A percentile compares a stretch with the other conserved stretches of the same genome.
Evolutionary conservation across 2,329 filamentous ascomycete genomes (phyloP).

Genomic region (Fusarium redolens): DNA sequence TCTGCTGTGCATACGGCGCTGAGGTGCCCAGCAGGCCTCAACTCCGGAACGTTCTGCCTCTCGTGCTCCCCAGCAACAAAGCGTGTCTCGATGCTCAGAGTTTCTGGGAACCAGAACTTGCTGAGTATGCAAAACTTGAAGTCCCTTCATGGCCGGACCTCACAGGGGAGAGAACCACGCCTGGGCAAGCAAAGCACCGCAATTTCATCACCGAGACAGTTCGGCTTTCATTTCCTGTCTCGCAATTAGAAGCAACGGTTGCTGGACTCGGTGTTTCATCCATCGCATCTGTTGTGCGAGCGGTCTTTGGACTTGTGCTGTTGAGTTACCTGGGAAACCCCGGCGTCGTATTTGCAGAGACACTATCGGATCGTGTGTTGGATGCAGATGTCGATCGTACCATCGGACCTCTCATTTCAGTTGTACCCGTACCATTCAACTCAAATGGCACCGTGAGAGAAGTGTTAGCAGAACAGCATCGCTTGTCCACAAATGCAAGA

Average conservation of each 20-base stretch:
- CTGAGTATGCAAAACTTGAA: neutral
- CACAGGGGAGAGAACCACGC: neutral
- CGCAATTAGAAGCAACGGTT: neutral
- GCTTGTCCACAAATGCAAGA: neutral
- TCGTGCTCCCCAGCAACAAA: neutral
- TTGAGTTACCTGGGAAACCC: neutral
- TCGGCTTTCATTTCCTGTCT: neutral
- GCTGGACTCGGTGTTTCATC: neutral
- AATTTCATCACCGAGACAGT: conserved; percentile 1
- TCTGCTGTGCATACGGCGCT: neutral
- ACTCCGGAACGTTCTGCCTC: neutral
- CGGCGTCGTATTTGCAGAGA: conserved; percentile 4
- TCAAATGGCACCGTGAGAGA: conserved; percentile 6
- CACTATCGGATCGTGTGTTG: conserved; percentile 4
- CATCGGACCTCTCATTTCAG: conserved; percentile 1
- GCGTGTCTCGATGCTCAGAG: neutral
- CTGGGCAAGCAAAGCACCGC: neutral
- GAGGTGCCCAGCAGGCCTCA: neutral
- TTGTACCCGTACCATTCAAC: neutral
- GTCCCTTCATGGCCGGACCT: conserved; percentile 6
- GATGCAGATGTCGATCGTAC: neutral
- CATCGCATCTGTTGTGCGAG: neutral
- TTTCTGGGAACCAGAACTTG: neutral
- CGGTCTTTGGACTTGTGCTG: neutral
- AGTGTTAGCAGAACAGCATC: neutral